A percentile compares a stretch with the other conserved stretches of the same genome.
Evolutionary conservation across 306 rosid genomes (phyloP).

Genomic region (Albizia julibrissin): DNA sequence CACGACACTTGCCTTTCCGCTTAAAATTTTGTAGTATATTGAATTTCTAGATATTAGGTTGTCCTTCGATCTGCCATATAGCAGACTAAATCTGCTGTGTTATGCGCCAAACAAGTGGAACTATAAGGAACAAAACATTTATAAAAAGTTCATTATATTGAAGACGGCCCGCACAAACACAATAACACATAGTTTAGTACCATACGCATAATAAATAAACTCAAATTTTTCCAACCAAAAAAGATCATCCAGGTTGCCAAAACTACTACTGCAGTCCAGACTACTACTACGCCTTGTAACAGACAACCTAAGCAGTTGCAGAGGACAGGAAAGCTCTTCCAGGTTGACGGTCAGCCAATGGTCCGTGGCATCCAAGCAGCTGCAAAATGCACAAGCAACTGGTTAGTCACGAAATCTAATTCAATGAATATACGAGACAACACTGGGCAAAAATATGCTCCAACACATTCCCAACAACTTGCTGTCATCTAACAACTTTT

Average conservation of each 20-base stretch:
- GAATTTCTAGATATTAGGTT: neutral
- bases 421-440: neutral
- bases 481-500: neutral
- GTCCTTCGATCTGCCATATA: neutral
- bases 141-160: neutral
- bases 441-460: neutral
- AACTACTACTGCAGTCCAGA: neutral
- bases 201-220: slow-evolving; percentile 21
- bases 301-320: slow-evolving; percentile 34
- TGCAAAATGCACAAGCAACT: slow-evolving; percentile 27
- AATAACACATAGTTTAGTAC: neutral
- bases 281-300: neutral
- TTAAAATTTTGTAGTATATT: neutral
- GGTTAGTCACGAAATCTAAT: neutral
- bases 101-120: neutral
- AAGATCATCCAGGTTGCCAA: slow-evolving; percentile 19
- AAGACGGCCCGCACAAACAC: neutral
- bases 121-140: neutral
- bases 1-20: neutral
- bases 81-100: neutral
- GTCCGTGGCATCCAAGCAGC: slow-evolving; percentile 83
- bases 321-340: slow-evolving; percentile 52
- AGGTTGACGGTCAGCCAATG: slow-evolving; percentile 55
- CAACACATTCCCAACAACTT: neutral
- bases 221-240: neutral